Conservation (phyloP, 345 rosid species). For the Acer negundo region DNA sequence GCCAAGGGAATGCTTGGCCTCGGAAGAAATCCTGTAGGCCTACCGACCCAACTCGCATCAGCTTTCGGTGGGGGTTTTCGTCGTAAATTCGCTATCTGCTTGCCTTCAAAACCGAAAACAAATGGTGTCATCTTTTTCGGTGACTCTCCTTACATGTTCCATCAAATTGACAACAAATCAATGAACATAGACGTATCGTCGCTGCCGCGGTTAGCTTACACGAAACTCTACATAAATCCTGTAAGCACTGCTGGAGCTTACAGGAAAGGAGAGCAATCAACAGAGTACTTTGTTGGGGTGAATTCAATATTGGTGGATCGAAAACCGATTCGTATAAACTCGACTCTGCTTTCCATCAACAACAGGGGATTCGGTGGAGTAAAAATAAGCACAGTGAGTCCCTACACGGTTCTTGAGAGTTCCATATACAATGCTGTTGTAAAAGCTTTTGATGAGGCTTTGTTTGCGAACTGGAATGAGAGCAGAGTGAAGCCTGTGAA, state of each 20-base stretch:
- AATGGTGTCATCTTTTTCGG: conserved; percentile 27
- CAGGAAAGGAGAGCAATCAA: conserved; percentile 1
- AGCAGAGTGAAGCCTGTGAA: conserved; percentile 8
- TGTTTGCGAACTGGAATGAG: not conserved
- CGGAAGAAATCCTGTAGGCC: not conserved
- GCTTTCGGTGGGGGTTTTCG: not conserved
- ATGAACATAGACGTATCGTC: not conserved
- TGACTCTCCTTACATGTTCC: conserved; percentile 23
- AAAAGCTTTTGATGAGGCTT: conserved; percentile 11
- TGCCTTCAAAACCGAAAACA: conserved; percentile 13
- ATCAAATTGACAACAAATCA: not conserved
- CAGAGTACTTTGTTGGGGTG: conserved; percentile 31
- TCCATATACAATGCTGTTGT: conserved; percentile 21
- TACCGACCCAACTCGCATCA: not conserved
- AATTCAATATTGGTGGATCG: conserved; percentile 24
- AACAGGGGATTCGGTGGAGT: conserved; percentile 22
- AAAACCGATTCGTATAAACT: not conserved
- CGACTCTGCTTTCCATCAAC: conserved; percentile 17
- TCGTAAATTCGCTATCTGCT: conserved; percentile 27
- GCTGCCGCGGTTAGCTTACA: conserved; percentile 19
- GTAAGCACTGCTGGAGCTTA: not conserved
- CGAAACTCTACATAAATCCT: conserved; percentile 23
- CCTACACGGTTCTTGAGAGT: conserved; percentile 30
- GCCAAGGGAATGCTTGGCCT: not conserved
- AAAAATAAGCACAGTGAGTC: conserved; percentile 25